Evolutionary conservation across 306 rosid genomes (phyloP).

Genomic region (Lathyrus sativus): DNA sequence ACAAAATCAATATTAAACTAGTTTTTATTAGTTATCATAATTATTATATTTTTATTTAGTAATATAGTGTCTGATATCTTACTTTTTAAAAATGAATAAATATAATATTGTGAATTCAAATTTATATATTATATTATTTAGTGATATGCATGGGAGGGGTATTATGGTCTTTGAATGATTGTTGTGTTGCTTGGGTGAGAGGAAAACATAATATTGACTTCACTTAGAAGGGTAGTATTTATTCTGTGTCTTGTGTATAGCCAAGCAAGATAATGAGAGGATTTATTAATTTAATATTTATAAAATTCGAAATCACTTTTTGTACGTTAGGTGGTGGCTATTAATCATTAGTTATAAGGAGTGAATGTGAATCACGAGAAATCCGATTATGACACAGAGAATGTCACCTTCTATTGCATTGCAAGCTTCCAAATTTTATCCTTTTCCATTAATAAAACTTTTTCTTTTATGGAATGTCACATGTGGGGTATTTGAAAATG

Average conservation of each 20-base stretch:
- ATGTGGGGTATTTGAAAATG: too few relatives aligned
- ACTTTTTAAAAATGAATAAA: too few relatives aligned
- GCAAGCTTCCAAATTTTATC: slow-evolving; percentile 21
- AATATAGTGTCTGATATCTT: too few relatives aligned
- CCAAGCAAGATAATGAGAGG: slow-evolving; percentile 1
- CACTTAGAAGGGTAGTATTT: slow-evolving; percentile 48
- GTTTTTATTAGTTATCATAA: too few relatives aligned
- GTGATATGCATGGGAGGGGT: slow-evolving; percentile 33
- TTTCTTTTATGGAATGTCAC: background rate
- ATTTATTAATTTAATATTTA: slow-evolving; percentile 14
- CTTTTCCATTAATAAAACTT: background rate
- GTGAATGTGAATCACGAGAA: slow-evolving; percentile 72
- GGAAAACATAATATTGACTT: slow-evolving; percentile 45
- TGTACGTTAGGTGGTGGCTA: slow-evolving; percentile 48
- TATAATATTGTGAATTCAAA: too few relatives aligned
- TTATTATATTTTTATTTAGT: too few relatives aligned
- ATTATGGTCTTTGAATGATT: slow-evolving; percentile 34
- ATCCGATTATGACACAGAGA: slow-evolving; percentile 40
- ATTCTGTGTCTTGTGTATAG: slow-evolving; percentile 18
- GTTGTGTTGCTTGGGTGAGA: slow-evolving; percentile 34
- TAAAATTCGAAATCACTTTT: slow-evolving; percentile 23
- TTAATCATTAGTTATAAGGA: slow-evolving; percentile 34
- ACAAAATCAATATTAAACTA: too few relatives aligned
- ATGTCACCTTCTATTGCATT: slow-evolving; percentile 27
- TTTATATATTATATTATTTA: too few relatives aligned